Base-by-base conservation (phyloP, 306 rosid genomes). In the Vicia villosa region DNA sequence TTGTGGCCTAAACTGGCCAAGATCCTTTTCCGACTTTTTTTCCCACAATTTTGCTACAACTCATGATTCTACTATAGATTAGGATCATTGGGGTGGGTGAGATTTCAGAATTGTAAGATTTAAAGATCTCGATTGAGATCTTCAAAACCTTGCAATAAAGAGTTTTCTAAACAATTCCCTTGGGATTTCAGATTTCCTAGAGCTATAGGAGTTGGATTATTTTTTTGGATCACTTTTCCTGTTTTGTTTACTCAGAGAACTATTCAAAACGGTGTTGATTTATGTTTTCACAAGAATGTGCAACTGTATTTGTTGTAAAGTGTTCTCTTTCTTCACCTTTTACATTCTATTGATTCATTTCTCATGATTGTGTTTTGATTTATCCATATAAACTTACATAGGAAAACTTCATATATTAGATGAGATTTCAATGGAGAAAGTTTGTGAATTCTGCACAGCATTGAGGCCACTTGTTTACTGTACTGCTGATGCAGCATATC, bases 401-500 rank as follows among this genome's bases (percentile, higher is more conserved):
- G 42, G 66, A 22, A 59, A 36, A 19, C 20, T 66, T 40, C 63
- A 52, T 56, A 38, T 21, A 2, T 43, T 30, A 67, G 52, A 68
- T 58, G 69, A 45, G 3, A 17, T 63, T 64, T 9, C 21, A 85
- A 93, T 93, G 94, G 86, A 90, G 82, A 93, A 79, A 79, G 70
- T 76, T 41, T 88, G 97, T 67, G 97, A 93, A 38, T 93, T 90
- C 77, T 93, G 98, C 88, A 72, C 70, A 60, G 78, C 73, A 46
- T 57, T 78, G 74, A 90, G 90, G 84, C 89, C 97, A 55, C 84
- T 86, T 58, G 85, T 90, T 67, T 93, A 86, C 82, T 93, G 98
- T 61, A 83, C 81, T 63, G 86, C 98, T 6, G 98, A 93, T 84
- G 87, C 87, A 69, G 98, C 97, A 40, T 82, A 79, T 73, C 96